Evolutionary conservation across 2,329 filamentous ascomycete genomes (phyloP).

Genomic region (Hortaea sp.): DNA sequence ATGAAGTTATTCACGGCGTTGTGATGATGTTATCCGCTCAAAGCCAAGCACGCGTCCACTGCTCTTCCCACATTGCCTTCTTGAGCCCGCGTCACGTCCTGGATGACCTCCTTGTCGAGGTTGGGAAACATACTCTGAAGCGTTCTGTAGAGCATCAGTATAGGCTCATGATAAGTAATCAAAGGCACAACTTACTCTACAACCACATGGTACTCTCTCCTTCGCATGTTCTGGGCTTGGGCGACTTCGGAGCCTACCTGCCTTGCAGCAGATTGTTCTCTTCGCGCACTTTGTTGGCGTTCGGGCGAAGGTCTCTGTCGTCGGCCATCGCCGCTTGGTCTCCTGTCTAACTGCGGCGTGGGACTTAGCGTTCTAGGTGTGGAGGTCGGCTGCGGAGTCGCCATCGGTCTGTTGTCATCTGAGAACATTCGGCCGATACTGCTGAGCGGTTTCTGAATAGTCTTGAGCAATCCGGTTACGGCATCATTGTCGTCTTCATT

Average conservation of each 20-base stretch:
- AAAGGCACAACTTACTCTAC: conserved; percentile 50
- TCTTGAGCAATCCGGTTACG: conserved; percentile 74
- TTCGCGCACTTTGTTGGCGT: conserved; percentile 42
- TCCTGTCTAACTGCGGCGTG: conserved; percentile 15
- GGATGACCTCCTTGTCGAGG: conserved; percentile 85
- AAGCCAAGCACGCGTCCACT: conserved; percentile 39
- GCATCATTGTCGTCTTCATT: conserved; percentile 63
- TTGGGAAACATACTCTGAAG: conserved; percentile 94
- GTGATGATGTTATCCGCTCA: conserved; percentile 20
- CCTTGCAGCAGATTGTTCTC: conserved; percentile 78
- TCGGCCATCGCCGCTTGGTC: conserved; percentile 14
- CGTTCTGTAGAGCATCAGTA: conserved; percentile 40
- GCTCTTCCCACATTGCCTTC: conserved; percentile 55
- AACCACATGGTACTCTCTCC: conserved; percentile 77
- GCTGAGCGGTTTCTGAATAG: conserved; percentile 81
- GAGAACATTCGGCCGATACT: conserved; percentile 94
- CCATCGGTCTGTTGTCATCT: conserved; percentile 45
- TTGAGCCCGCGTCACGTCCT: conserved; percentile 92
- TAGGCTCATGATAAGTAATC: background rate
- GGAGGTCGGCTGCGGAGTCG: conserved; percentile 38
- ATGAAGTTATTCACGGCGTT: background rate
- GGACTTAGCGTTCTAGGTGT: conserved; percentile 41
- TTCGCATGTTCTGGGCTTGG: conserved; percentile 72
- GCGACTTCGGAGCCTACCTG: conserved; percentile 86
- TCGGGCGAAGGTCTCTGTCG: conserved; percentile 10